These are phyloP conservation scores for Escovopsis weberi DNA, from an alignment of 2,329 filamentous ascomycete genomes.

Conservation along the genomic window DNA sequence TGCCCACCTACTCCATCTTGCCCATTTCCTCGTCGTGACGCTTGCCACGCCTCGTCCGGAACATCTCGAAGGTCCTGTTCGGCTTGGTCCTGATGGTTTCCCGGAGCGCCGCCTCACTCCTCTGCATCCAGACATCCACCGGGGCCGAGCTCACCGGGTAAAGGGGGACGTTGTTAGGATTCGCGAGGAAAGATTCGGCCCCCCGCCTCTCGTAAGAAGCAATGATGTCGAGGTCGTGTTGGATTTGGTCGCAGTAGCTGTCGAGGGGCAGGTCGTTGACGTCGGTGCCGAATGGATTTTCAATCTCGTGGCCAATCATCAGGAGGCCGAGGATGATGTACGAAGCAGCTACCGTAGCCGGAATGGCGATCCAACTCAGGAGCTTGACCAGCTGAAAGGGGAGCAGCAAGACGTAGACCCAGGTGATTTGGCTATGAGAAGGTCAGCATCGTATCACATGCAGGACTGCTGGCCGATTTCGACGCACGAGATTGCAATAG, in stretches of 20 bases:
- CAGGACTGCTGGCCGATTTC: not conserved
- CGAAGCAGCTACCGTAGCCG: conserved; percentile 54
- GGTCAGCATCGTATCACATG: not conserved
- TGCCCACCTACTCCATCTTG: conserved; percentile 2
- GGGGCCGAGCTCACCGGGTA: conserved; percentile 36
- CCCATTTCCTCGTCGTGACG: conserved; percentile 1
- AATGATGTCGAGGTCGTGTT: conserved; percentile 60
- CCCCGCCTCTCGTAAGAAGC: conserved; percentile 32
- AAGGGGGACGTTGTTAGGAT: conserved; percentile 33
- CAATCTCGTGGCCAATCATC: conserved; percentile 65
- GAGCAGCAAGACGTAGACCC: conserved; percentile 66
- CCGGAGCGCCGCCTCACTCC: conserved; percentile 25
- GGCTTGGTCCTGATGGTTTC: conserved; percentile 27
- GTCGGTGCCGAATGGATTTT: conserved; percentile 73
- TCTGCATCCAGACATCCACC: conserved; percentile 23
- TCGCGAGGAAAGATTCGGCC: conserved; percentile 18
- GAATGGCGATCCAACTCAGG: conserved; percentile 63
- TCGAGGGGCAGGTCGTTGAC: conserved; percentile 73
- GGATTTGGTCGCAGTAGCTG: conserved; percentile 60
- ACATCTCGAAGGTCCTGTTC: conserved; percentile 20
- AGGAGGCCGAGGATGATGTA: conserved; percentile 73
- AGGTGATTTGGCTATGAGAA: conserved; percentile 53
- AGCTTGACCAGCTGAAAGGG: conserved; percentile 61
- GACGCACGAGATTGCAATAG: conserved; percentile 53
- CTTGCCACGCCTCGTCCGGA: conserved; percentile 5